phyloP scores from a whole-genome alignment of 768 basidiomycete genomes.

The Kwoniella newhampshirensis region DNA sequence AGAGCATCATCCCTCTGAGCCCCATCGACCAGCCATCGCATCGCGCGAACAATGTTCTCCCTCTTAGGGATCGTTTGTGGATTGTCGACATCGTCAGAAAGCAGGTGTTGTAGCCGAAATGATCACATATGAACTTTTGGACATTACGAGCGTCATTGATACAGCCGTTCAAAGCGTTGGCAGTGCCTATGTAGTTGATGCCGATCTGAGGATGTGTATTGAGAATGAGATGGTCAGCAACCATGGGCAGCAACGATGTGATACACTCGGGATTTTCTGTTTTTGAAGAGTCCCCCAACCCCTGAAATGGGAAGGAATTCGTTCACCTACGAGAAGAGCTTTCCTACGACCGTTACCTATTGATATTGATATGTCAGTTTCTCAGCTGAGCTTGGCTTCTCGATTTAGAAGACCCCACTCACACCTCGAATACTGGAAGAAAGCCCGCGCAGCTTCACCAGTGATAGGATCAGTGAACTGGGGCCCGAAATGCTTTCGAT shows the following conservation, averaged over 20 bases:
- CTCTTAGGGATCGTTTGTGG: conserved; percentile 69
- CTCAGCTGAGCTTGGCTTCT: not conserved
- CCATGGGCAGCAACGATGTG: conserved; percentile 1
- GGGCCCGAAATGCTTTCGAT: conserved; percentile 18
- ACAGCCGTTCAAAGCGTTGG: conserved; percentile 71
- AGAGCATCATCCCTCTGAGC: conserved; percentile 62
- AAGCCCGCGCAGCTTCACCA: conserved; percentile 43
- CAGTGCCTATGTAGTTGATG: conserved; percentile 70
- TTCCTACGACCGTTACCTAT: conserved; percentile 70
- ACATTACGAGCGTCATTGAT: conserved; percentile 88
- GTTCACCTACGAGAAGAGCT: conserved; percentile 70
- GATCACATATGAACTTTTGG: conserved; percentile 61
- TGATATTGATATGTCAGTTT: conserved; percentile 4
- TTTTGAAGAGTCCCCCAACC: not conserved
- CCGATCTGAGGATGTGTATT: conserved; percentile 63
- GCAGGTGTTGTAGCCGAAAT: conserved; percentile 66
- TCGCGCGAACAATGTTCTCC: conserved; percentile 79
- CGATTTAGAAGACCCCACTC: conserved; percentile 12
- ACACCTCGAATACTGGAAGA: conserved; percentile 84
- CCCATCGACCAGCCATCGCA: conserved; percentile 85
- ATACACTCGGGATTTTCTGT: not conserved
- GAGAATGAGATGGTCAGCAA: not conserved
- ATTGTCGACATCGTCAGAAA: conserved; percentile 72
- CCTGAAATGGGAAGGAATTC: not conserved
- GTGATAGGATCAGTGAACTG: conserved; percentile 13